Conservation (phyloP, 116 monocot genomes). For the Thalassia testudinum region DNA sequence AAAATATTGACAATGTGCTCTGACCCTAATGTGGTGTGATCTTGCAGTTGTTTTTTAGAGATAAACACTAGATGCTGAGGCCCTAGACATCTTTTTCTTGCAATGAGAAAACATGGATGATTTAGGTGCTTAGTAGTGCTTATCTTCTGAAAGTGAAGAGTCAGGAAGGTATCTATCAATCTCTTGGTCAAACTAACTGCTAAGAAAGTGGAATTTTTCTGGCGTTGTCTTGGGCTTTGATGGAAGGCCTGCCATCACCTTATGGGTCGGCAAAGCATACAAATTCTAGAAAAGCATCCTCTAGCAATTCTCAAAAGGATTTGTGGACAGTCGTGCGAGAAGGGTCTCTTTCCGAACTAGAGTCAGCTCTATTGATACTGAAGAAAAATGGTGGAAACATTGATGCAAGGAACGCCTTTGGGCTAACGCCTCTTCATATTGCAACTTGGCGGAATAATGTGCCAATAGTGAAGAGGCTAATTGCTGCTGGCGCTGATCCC, state of each 20-base stretch:
- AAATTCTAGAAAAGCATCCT: conserved; percentile 23
- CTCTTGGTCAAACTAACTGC: too few species aligned
- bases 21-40: too few species aligned
- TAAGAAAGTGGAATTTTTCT: background rate
- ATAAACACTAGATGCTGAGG: too few species aligned
- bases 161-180: too few species aligned
- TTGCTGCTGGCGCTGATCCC: conserved; percentile 93
- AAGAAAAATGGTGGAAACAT: conserved; percentile 91
- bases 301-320: conserved; percentile 40
- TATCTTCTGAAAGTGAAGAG: too few species aligned
- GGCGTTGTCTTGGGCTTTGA: conserved; percentile 3
- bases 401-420: conserved; percentile 61
- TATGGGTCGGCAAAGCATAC: conserved; percentile 34
- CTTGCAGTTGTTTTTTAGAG: too few species aligned
- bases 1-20: too few species aligned
- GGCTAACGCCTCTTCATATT: conserved; percentile 87
- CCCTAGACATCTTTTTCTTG: too few species aligned
- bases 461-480: conserved; percentile 84
- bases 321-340: conserved; percentile 48
- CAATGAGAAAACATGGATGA: too few species aligned
- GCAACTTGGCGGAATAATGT: conserved; percentile 97
- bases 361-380: conserved; percentile 46
- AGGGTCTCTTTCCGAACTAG: conserved; percentile 71
- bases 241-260: conserved; percentile 35
- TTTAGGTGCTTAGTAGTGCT: too few species aligned